A percentile compares a stretch with the other conserved stretches of the same genome.
Conservation (phyloP, 2,329 filamentous ascomycete genomes). For the Bimuria novae-zelandiae region DNA sequence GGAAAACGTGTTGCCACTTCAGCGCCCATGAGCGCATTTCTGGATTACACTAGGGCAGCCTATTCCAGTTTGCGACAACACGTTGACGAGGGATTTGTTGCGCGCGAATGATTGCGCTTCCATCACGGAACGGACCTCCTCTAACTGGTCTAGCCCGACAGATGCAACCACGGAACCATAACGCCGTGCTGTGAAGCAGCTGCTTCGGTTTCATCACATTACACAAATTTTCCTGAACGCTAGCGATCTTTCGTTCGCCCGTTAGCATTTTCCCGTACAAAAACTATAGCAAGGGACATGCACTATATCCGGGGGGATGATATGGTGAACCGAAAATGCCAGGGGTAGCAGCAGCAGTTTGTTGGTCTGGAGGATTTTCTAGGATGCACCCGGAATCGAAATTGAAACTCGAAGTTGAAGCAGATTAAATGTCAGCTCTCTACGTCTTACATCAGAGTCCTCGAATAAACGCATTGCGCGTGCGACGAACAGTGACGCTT, state of each 20-base stretch:
- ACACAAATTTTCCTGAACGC: not conserved
- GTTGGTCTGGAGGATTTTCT: not conserved
- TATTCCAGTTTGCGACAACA: not conserved
- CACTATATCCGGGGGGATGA: constrained; percentile 8
- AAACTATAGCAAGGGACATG: constrained; percentile 19
- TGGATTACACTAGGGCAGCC: no score
- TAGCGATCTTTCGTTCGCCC: not conserved
- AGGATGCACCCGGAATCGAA: constrained; percentile 10
- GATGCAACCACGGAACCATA: constrained; percentile 12
- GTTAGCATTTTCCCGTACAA: not conserved
- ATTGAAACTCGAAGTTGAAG: constrained; percentile 2
- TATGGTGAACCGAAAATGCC: constrained; percentile 14
- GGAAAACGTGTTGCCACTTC: constrained; percentile 10
- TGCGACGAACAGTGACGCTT: not conserved
- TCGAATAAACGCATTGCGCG: constrained; percentile 4
- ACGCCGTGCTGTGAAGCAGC: not conserved
- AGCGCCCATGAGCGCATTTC: not conserved
- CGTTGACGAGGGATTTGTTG: not conserved
- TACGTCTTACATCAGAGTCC: constrained; percentile 20
- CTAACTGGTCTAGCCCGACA: not conserved
- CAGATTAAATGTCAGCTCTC: constrained; percentile 10
- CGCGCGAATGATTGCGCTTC: not conserved
- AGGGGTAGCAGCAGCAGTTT: constrained; percentile 7
- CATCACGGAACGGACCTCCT: not conserved
- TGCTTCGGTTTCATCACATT: constrained; percentile 7